Percentiles rank a stretch among this genome's conserved stretches.
Conservation (phyloP, 805 yeast genomes). For the Nakazawaea ambrosiae region DNA sequence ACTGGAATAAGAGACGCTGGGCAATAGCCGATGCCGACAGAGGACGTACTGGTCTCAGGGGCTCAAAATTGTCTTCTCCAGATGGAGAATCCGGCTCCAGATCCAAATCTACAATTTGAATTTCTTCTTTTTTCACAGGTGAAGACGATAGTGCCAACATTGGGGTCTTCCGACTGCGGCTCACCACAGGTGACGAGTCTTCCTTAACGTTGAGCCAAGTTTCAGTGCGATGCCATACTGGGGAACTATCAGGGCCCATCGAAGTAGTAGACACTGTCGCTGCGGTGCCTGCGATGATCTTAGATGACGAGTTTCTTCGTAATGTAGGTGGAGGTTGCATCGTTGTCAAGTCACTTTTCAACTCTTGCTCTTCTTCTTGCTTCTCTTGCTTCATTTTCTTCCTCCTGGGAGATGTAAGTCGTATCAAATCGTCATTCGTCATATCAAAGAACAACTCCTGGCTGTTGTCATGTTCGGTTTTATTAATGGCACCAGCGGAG, state of each 20-base stretch:
- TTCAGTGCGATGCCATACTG: conserved; percentile 7
- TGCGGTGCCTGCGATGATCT: not conserved
- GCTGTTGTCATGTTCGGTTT: too few relatives aligned
- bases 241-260: conserved; percentile 2
- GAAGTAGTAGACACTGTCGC: not conserved
- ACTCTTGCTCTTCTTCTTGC: not conserved
- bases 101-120: not conserved
- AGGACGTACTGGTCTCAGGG: not conserved
- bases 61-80: not conserved
- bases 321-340: not conserved
- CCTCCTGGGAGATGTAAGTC: too few relatives aligned
- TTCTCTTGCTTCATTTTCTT: not conserved
- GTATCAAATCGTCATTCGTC: not conserved
- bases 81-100: not conserved
- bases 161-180: not conserved
- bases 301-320: too few relatives aligned
- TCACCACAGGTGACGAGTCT: not conserved
- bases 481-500: not conserved
- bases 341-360: not conserved
- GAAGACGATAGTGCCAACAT: conserved; percentile 2
- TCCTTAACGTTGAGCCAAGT: conserved; percentile 3
- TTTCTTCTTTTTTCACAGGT: not conserved
- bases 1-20: not conserved
- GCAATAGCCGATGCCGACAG: conserved; percentile 2
- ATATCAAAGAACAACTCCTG: not conserved